A percentile compares a stretch with the other conserved stretches of the same genome.
phyloP scores from a whole-genome alignment of 2,329 filamentous ascomycete species.

The Ploettnerulaceae sp. region DNA sequence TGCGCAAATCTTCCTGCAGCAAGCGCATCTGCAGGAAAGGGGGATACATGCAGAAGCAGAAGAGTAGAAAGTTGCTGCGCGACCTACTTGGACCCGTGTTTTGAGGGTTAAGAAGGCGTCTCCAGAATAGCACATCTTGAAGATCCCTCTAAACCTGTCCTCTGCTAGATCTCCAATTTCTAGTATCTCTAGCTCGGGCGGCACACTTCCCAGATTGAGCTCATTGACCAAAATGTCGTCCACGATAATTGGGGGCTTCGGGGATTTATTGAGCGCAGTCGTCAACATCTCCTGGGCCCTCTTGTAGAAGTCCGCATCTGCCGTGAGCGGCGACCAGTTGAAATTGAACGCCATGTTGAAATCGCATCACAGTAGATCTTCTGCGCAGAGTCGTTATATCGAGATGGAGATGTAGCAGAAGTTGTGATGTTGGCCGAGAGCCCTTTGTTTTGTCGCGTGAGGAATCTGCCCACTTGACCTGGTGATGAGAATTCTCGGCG shows the following conservation, averaged over 20 bases:
- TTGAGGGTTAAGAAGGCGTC: slow-evolving; percentile 94
- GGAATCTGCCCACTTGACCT: slow-evolving; percentile 15
- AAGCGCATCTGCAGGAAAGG: slow-evolving; percentile 10
- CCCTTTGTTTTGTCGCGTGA: slow-evolving; percentile 21
- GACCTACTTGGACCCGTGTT: slow-evolving; percentile 82
- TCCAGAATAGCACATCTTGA: slow-evolving; percentile 98
- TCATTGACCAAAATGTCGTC: slow-evolving; percentile 99
- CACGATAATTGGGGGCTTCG: slow-evolving; percentile 97
- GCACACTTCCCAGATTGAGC: slow-evolving; percentile 90
- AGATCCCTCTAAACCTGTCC: slow-evolving; percentile 94
- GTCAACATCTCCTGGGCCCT: slow-evolving; percentile 92
- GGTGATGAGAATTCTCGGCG: slow-evolving; percentile 21
- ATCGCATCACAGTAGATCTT: slow-evolving; percentile 30
- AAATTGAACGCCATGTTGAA: slow-evolving; percentile 95
- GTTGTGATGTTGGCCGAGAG: slow-evolving; percentile 7
- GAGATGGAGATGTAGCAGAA: neutral
- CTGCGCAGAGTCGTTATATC: neutral
- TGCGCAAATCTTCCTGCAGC: slow-evolving; percentile 25
- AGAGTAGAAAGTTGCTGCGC: slow-evolving; percentile 12
- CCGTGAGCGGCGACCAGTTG: slow-evolving; percentile 99
- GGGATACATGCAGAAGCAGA: neutral
- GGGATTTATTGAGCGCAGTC: slow-evolving; percentile 91
- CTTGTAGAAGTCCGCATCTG: slow-evolving; percentile 85
- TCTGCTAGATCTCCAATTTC: slow-evolving; percentile 97
- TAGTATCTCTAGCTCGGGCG: slow-evolving; percentile 91